Conservation (phyloP, 1,284 basidiomycete genomes). For the Ceratobasidium sp. region DNA sequence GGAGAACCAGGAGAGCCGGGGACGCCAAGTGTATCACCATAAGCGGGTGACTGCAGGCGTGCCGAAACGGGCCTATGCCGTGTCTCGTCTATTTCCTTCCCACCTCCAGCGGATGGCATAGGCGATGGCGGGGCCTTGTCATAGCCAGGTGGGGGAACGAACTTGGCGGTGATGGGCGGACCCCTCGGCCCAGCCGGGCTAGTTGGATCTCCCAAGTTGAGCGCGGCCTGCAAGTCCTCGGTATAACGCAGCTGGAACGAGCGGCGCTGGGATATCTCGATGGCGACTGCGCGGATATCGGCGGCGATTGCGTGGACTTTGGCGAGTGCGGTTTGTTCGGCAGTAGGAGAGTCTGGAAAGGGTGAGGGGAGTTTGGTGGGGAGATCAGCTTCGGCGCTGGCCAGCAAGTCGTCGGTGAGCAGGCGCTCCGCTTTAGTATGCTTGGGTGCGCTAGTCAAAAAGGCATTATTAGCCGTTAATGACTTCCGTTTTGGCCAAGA, state of each 20-base stretch:
- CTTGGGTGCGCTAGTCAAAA: constrained; percentile 79
- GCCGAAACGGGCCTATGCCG: constrained; percentile 15
- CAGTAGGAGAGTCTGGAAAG: constrained; percentile 59
- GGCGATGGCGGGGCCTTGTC: constrained; percentile 58
- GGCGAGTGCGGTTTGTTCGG: constrained; percentile 48
- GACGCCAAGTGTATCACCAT: constrained; percentile 29
- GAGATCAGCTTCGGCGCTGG: constrained; percentile 78
- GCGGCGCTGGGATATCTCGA: constrained; percentile 83
- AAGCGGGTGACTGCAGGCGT: constrained; percentile 24
- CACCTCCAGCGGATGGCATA: constrained; percentile 42
- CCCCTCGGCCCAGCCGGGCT: constrained; percentile 53
- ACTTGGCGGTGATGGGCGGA: constrained; percentile 66
- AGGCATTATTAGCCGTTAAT: constrained; percentile 81
- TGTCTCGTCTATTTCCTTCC: constrained; percentile 17
- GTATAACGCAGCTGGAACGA: constrained; percentile 83
- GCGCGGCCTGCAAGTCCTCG: constrained; percentile 76
- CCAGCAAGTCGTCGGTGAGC: constrained; percentile 75
- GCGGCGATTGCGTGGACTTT: constrained; percentile 72
- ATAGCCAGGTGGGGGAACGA: constrained; percentile 78
- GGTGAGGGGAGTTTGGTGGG: constrained; percentile 36
- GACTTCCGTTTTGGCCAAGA: constrained; percentile 70
- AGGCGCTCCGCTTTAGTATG: constrained; percentile 79
- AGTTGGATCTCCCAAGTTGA: constrained; percentile 67
- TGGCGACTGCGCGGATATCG: constrained; percentile 79
- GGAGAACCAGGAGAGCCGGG: constrained; percentile 5